A percentile compares a stretch with the other conserved stretches of the same genome.
These are phyloP conservation scores for Spergularia bocconei DNA, from an alignment of 148 eudicot species.

Conservation along the genomic window DNA sequence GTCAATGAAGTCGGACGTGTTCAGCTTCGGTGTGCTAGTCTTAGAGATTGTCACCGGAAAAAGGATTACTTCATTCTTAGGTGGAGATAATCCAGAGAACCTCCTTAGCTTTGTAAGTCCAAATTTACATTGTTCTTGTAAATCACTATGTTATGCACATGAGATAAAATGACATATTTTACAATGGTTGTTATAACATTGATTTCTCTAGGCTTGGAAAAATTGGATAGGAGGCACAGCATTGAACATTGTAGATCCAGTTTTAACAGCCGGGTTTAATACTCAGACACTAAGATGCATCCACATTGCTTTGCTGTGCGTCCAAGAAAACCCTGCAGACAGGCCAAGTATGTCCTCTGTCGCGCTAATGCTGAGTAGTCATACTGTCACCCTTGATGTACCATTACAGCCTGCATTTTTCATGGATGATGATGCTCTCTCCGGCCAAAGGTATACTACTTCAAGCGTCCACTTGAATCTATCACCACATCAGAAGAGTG, in stretches of 20 bases:
- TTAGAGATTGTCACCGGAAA: slow-evolving; percentile 38
- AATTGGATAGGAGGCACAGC: slow-evolving; percentile 17
- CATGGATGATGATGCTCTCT: not conserved
- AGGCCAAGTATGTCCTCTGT: slow-evolving; percentile 49
- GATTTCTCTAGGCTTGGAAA: slow-evolving; percentile 21
- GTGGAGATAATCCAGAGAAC: slow-evolving; percentile 26
- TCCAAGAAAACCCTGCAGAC: slow-evolving; percentile 38
- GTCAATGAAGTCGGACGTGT: slow-evolving; percentile 40
- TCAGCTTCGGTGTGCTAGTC: slow-evolving; percentile 42
- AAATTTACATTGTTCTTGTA: too few relatives aligned
- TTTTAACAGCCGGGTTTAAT: slow-evolving; percentile 12
- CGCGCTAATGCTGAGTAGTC: slow-evolving; percentile 39
- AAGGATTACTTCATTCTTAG: slow-evolving; percentile 22
- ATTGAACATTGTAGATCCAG: slow-evolving; percentile 20
- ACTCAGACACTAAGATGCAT: slow-evolving; percentile 42
- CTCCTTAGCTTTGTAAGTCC: slow-evolving; percentile 31
- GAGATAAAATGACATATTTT: too few relatives aligned
- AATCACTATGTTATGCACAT: too few relatives aligned
- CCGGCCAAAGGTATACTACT: not conserved
- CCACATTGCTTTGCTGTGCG: slow-evolving; percentile 47
- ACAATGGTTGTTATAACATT: not conserved
- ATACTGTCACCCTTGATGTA: slow-evolving; percentile 25
- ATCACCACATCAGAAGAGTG: not conserved
- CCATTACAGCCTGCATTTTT: slow-evolving; percentile 31
- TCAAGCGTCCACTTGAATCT: slow-evolving; percentile 8